These are phyloP conservation scores for Isatis tinctoria DNA, from an alignment of 345 rosid species.

Conservation along the genomic window DNA sequence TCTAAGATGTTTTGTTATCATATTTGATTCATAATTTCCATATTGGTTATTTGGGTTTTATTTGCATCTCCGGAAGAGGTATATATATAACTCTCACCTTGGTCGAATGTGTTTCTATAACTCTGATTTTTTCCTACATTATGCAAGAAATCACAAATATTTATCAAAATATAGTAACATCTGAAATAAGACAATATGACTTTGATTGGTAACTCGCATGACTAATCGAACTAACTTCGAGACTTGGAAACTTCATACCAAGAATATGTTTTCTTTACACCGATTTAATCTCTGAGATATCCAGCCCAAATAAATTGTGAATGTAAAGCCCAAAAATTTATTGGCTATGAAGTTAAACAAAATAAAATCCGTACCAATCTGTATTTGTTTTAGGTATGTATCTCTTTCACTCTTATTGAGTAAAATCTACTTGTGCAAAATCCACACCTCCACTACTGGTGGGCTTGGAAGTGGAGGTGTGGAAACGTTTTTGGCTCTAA, in stretches of 20 bases:
- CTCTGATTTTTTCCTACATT: not conserved
- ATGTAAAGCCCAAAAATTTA: not conserved
- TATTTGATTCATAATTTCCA: constrained; percentile 16
- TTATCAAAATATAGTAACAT: not conserved
- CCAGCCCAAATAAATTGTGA: not conserved
- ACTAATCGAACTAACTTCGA: not conserved
- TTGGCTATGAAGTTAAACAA: not conserved
- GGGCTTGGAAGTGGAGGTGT: too few relatives aligned
- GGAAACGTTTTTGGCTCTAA: too few relatives aligned
- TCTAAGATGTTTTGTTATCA: constrained; percentile 27
- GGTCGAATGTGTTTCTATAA: constrained; percentile 9
- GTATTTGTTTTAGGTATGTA: not conserved
- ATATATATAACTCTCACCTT: constrained; percentile 4
- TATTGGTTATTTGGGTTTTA: constrained; percentile 14
- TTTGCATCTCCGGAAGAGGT: constrained; percentile 12
- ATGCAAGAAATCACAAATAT: not conserved
- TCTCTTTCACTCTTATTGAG: not conserved
- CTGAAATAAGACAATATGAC: not conserved
- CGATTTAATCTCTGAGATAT: not conserved
- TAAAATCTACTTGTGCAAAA: too few relatives aligned
- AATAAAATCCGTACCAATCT: not conserved
- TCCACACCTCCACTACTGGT: too few relatives aligned
- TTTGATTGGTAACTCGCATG: too few relatives aligned
- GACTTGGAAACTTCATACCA: not conserved
- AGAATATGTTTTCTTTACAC: not conserved